phyloP scores from a whole-genome alignment of 2,329 filamentous ascomycete species.

The Pseudocercospora cruenta region DNA sequence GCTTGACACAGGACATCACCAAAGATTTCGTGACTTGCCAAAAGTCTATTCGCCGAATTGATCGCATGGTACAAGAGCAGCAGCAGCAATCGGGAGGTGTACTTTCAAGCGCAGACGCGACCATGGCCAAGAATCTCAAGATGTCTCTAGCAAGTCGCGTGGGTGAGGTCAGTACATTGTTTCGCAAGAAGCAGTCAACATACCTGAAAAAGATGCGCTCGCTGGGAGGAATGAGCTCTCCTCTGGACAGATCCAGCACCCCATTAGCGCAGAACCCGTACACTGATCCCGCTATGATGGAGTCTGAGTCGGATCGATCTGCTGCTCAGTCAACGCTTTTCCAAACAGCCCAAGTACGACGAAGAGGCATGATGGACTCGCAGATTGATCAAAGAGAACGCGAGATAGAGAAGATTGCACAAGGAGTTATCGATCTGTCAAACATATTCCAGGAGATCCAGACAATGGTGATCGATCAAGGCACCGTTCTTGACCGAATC shows the following conservation, averaged over 20 bases:
- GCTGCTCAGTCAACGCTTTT: constrained; percentile 89
- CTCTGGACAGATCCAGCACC: constrained; percentile 52
- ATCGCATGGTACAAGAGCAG: constrained; percentile 81
- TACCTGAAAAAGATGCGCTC: constrained; percentile 71
- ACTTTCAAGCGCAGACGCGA: constrained; percentile 82
- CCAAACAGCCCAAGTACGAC: constrained; percentile 65
- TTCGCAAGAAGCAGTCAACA: constrained; percentile 95
- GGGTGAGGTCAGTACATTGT: constrained; percentile 87
- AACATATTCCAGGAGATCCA: constrained; percentile 97
- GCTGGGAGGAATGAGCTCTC: constrained; percentile 53
- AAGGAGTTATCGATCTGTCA: constrained; percentile 94
- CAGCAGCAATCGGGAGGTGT: constrained; percentile 64
- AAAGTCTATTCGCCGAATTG: constrained; percentile 82
- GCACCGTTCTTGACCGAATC: constrained; percentile 56
- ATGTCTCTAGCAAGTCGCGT: constrained; percentile 85
- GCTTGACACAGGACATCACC: constrained; percentile 87
- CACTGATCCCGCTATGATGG: constrained; percentile 83
- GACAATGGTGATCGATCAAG: constrained; percentile 72
- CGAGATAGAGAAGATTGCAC: constrained; percentile 96
- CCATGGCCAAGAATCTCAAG: constrained; percentile 95
- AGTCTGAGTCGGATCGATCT: constrained; percentile 90
- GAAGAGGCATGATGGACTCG: constrained; percentile 72
- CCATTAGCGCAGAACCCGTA: constrained; percentile 63
- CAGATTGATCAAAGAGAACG: constrained; percentile 89
- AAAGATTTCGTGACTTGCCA: constrained; percentile 88